A percentile compares a stretch with the other conserved stretches of the same genome.
Conservation (phyloP, 179 eudicot species). For the Nepenthes alata region DNA sequence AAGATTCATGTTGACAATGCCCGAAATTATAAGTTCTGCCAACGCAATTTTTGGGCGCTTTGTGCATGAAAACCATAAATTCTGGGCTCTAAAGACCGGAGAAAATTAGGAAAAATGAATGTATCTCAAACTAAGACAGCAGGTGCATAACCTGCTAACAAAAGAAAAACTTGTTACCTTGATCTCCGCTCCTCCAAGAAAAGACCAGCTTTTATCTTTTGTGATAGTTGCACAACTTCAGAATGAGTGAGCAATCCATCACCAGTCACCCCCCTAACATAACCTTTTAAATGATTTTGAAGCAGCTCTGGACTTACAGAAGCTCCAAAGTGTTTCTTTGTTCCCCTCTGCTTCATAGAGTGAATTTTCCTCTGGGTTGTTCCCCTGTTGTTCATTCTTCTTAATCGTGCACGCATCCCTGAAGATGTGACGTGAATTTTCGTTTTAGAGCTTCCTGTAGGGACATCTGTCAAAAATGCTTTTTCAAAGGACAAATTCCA, state of each 20-base stretch:
- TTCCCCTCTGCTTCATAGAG: conserved; percentile 16
- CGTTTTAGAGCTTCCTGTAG: conserved; percentile 18
- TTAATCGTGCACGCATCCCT: conserved; percentile 58
- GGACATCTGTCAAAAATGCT: conserved; percentile 8
- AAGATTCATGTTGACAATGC: no score
- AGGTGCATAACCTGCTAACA: neutral
- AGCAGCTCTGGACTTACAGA: conserved; percentile 55
- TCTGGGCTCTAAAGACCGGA: no score
- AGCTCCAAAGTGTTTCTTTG: conserved; percentile 20
- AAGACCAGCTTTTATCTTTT: conserved; percentile 60
- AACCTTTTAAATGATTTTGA: conserved; percentile 50
- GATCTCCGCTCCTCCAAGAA: conserved; percentile 53
- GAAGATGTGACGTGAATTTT: conserved; percentile 40
- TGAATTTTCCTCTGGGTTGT: conserved; percentile 17
- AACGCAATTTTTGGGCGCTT: no score
- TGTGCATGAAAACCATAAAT: no score
- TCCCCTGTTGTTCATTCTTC: conserved; percentile 51
- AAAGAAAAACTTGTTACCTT: conserved; percentile 34
- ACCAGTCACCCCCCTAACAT: conserved; percentile 54
- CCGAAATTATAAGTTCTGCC: no score
- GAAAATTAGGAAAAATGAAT: neutral
- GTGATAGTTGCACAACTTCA: conserved; percentile 65
- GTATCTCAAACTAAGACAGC: neutral
- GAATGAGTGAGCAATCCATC: conserved; percentile 62
- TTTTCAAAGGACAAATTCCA: conserved; percentile 55